Evolutionary conservation across 768 basidiomycete genomes (phyloP).

Genomic region (Fomitopsis pulvina): DNA sequence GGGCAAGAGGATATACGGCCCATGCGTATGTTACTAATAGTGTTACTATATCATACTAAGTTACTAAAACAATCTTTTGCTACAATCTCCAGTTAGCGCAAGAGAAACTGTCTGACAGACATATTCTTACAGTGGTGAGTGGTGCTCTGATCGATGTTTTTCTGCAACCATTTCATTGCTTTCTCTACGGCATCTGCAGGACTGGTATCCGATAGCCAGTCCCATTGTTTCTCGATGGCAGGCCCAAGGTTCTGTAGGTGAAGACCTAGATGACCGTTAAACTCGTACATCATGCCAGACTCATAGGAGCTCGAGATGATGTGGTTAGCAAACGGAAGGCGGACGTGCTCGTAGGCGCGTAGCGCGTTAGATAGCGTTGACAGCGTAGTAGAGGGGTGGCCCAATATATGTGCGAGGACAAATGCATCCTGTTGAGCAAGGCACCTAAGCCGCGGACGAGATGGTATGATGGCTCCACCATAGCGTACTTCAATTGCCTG

Average conservation of each 20-base stretch:
- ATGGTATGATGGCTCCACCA: too few relatives aligned
- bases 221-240: constrained; percentile 36
- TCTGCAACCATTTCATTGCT: constrained; percentile 7
- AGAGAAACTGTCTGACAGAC: too few relatives aligned
- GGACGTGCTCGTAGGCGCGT: constrained; percentile 23
- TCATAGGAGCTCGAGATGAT: constrained; percentile 17
- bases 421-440: constrained; percentile 28
- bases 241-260: constrained; percentile 31
- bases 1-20: too few relatives aligned
- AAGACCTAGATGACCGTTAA: constrained; percentile 29
- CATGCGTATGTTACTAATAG: too few relatives aligned
- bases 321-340: constrained; percentile 22
- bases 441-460: too few relatives aligned
- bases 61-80: too few relatives aligned
- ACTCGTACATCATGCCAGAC: constrained; percentile 23
- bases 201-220: constrained; percentile 32
- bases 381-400: constrained; percentile 16
- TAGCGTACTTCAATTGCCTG: constrained; percentile 25
- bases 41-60: too few relatives aligned
- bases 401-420: constrained; percentile 23
- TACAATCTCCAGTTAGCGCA: too few relatives aligned
- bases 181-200: constrained; percentile 27
- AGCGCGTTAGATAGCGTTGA: constrained; percentile 17
- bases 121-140: neutral
- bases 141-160: neutral